Base-by-base conservation (phyloP, 306 rosid species). In the Vigna hirtella region DNA sequence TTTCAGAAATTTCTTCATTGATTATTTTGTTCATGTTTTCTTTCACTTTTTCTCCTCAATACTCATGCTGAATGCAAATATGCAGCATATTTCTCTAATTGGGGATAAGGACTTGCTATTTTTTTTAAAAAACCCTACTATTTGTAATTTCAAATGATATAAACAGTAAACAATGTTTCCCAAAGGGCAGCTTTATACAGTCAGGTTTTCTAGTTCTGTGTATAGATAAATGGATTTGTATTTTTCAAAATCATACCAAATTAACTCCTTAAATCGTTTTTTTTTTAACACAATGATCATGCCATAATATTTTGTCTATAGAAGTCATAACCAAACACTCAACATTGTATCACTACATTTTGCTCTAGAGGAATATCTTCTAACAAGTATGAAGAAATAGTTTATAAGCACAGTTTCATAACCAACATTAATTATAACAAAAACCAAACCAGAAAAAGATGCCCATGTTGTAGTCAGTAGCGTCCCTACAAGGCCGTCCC, bases 381-480 rank as follows among this genome's bases (percentile, higher is more conserved):
- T 2, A 12, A 34, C 3, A 6, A 26, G 15, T 48, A 15, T 6
- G 28, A 66, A 66, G 72, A 22, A 66, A 38, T 18, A 26, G 28
- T 26, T 9, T 66, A 11, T 11, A 42, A 43, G 36, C 17, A 10
- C 5, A 58, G 28, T 16, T 2, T 58, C 34, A 30, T 11, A 57
- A 40, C 2, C 16, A 56, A 5, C 9, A 16, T 20, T 20, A 20
- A 20, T 20, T 20, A 20, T 20, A 15, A 61, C 6, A 20, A 32
- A 42, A 71, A 78, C 40, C 74, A 57, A 74, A 28, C 42, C 52
- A 59, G 18, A 15, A 47, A 53, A 34, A 17, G 49, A 26, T 56
- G 70, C 28, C 26, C 47, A 47, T 45, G 52, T 45, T 45, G 50
- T 5, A 57, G 3, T 57, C n/a, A 26, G 64, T 11, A 18, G 30